phyloP scores from a whole-genome alignment of 306 rosid genomes.

The Cucurbita maxima region DNA sequence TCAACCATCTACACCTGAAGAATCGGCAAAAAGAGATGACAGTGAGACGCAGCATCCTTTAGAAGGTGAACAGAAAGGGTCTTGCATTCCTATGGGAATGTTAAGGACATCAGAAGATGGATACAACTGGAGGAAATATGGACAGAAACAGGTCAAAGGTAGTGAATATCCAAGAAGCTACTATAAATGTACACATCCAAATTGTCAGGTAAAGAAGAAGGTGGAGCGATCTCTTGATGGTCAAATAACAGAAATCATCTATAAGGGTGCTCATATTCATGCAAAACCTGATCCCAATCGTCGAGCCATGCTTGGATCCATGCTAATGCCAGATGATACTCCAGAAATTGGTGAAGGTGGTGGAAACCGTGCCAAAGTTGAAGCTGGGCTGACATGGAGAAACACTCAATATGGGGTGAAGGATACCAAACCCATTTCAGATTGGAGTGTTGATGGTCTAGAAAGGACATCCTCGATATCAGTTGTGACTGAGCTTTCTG shows the following conservation, averaged over 20 bases:
- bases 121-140: conserved; percentile 92
- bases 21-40: conserved; percentile 18
- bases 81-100: conserved; percentile 22
- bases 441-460: conserved; percentile 40
- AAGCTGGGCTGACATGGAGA: conserved; percentile 36
- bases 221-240: conserved; percentile 89
- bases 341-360: conserved; percentile 36
- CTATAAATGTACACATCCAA: conserved; percentile 66
- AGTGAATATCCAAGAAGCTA: conserved; percentile 92
- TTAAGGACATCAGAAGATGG: conserved; percentile 61
- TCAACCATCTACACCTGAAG: conserved; percentile 21
- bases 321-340: conserved; percentile 31
- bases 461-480: conserved; percentile 60
- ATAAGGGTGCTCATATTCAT: conserved; percentile 76
- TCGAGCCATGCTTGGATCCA: conserved; percentile 27
- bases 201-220: conserved; percentile 79
- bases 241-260: conserved; percentile 76
- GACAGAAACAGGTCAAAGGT: conserved; percentile 90
- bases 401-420: conserved; percentile 27
- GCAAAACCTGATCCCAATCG: conserved; percentile 43
- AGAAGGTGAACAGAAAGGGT: conserved; percentile 39
- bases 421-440: conserved; percentile 20
- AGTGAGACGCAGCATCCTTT: conserved; percentile 9
- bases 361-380: conserved; percentile 27
- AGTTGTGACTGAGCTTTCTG: conserved; percentile 38